Base-by-base conservation (phyloP, 2,329 filamentous ascomycete species). In the Rhinocladiella mackenziei region DNA sequence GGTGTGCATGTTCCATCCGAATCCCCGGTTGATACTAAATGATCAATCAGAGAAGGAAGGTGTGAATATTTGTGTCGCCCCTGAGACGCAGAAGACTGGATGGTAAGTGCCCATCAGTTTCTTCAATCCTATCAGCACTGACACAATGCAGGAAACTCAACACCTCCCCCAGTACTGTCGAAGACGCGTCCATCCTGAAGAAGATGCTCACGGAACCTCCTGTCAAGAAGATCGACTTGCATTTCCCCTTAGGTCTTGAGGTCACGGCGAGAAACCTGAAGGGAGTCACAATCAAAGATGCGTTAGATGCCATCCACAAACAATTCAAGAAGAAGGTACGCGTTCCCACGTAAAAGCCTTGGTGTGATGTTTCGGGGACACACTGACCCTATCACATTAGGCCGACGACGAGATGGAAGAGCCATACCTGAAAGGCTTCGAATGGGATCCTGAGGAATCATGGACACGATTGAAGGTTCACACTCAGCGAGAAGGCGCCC, bases 261-360 rank as follows among this genome's bases (percentile, higher is more conserved):
- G 86, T 96, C 56, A 86, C 84, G 22, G 91, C 89, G 62, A 80
- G 91, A 62, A 97, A 96, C 70, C 73, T 89, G 59, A 91, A 89
- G 69, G 91, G 91, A 44, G 89, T 97, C 57, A 97, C 91, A 45
- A 91, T 97, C 76, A 96, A 96, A 75, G 91, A 97, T 68, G 89
- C 89, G 46, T 65, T 95, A 66, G 89, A 96, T 66, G 91, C 88
- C 60, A 96, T 97, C 70, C 76, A 95, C 77, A 96, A 95, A 76
- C 80, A 86, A 58, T 94, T 87, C 76, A 94, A 94, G 79, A 96
- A 96, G 81, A 84, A 89, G 79, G 91, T 89, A 69, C 58, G 32
- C 13, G 22, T 80, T 66, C 32, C 10, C 35, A 18, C 17, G n/a
- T n/a, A n/a, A n/a, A n/a, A n/a, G n/a, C n/a, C n/a, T n/a, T n/a